Conservation (phyloP, 1,139 yeast species). For the Meyerozyma athensensis region DNA sequence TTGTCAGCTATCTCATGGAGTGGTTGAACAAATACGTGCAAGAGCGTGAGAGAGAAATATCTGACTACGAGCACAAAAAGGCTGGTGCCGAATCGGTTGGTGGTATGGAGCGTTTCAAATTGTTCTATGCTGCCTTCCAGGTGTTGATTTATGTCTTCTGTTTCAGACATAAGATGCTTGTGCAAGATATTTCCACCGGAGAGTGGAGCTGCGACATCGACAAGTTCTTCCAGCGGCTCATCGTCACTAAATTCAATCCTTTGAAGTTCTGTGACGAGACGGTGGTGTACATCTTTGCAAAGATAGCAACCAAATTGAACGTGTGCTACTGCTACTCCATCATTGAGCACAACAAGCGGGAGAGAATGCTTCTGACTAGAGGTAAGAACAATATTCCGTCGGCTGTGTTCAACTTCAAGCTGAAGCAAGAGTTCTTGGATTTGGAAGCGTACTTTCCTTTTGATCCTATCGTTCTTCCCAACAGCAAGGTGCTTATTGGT, state of each 20-base stretch:
- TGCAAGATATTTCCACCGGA: conserved; percentile 26
- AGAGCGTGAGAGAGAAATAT: conserved; percentile 80
- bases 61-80: conserved; percentile 31
- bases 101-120: conserved; percentile 75
- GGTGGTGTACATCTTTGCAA: conserved; percentile 90
- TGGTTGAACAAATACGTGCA: conserved; percentile 80
- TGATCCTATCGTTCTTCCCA: conserved; percentile 79
- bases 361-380: conserved; percentile 40
- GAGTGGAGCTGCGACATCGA: conserved; percentile 84
- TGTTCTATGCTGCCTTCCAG: conserved; percentile 92
- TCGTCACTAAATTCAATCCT: conserved; percentile 88
- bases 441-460: conserved; percentile 93
- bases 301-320: conserved; percentile 83
- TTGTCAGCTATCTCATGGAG: conserved; percentile 70
- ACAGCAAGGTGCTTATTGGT: conserved; percentile 48
- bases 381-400: conserved; percentile 24
- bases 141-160: conserved; percentile 88
- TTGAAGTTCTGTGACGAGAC: conserved; percentile 90
- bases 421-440: conserved; percentile 77
- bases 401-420: conserved; percentile 39
- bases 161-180: conserved; percentile 67
- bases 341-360: conserved; percentile 84
- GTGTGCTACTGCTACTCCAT: conserved; percentile 92
- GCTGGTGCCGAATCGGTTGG: conserved; percentile 22
- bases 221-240: conserved; percentile 79